Evolutionary conservation across 129 eudicot species (phyloP).

Genomic region (Tagetes patula): DNA sequence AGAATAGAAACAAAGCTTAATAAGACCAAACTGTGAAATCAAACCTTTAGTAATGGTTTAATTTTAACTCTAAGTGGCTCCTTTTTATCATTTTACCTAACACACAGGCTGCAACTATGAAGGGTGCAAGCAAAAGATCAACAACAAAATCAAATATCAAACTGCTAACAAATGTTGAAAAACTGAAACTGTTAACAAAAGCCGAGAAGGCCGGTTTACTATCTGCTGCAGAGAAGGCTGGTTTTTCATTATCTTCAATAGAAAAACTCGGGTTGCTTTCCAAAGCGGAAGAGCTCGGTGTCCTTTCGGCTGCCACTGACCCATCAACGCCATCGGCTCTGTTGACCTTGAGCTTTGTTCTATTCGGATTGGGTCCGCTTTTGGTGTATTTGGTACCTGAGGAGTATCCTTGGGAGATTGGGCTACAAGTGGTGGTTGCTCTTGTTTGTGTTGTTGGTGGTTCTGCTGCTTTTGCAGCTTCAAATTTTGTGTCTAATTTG

Average conservation of each 20-base stretch:
- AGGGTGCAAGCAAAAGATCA: slow-evolving; percentile 27
- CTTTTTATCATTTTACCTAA: slow-evolving; percentile 13
- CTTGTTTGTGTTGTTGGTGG: slow-evolving; percentile 64
- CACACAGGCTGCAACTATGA: slow-evolving; percentile 42
- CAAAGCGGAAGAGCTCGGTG: slow-evolving; percentile 89
- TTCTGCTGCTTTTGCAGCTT: slow-evolving; percentile 90
- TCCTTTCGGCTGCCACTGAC: slow-evolving; percentile 85
- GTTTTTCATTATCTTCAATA: slow-evolving; percentile 69
- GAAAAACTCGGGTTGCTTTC: slow-evolving; percentile 80
- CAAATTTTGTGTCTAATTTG: slow-evolving; percentile 71
- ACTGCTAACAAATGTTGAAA: slow-evolving; percentile 78
- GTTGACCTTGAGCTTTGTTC: slow-evolving; percentile 49
- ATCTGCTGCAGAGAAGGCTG: slow-evolving; percentile 73
- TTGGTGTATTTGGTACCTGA: slow-evolving; percentile 78
- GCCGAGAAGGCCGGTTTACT: slow-evolving; percentile 93
- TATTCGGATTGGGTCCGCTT: slow-evolving; percentile 61
- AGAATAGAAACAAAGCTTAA: no score
- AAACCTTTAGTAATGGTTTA: no score
- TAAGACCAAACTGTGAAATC: no score
- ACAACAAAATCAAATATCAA: slow-evolving; percentile 46
- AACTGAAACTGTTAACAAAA: slow-evolving; percentile 76
- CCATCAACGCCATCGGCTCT: slow-evolving; percentile 71
- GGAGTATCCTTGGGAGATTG: slow-evolving; percentile 82
- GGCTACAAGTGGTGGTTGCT: slow-evolving; percentile 64
- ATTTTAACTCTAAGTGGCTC: background rate